These are phyloP conservation scores for Sphagnum tenellum DNA, from an alignment of 225 moss, liverwort and hornwort species.

Conservation along the genomic window DNA sequence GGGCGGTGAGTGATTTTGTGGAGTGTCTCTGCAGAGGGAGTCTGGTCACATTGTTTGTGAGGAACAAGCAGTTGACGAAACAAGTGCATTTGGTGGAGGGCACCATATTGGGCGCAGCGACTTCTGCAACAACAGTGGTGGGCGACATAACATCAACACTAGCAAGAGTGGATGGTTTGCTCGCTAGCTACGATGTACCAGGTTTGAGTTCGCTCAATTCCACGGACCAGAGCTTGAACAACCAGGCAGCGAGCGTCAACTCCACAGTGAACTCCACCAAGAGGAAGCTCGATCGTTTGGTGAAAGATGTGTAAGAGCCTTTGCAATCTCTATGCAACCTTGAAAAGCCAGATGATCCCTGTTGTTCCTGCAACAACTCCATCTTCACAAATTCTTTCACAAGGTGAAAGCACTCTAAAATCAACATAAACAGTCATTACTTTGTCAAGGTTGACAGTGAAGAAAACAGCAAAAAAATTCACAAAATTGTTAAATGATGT, in stretches of 20 bases:
- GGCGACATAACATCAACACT: constrained; percentile 34
- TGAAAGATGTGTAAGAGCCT: constrained; percentile 37
- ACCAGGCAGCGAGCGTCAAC: constrained; percentile 32
- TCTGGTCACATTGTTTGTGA: constrained; percentile 38
- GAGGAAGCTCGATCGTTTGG: constrained; percentile 25
- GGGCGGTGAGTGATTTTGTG: no score
- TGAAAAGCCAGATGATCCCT: no score
- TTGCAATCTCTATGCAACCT: no score
- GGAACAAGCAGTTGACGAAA: constrained; percentile 31
- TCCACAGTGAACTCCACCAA: constrained; percentile 37
- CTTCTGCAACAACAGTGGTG: constrained; percentile 42
- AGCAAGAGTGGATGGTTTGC: constrained; percentile 23
- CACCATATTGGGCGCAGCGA: constrained; percentile 38
- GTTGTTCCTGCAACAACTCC: no score
- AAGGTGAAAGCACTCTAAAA: no score
- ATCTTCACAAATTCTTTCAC: no score
- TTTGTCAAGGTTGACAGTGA: no score
- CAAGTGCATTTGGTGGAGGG: constrained; percentile 43
- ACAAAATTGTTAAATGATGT: no score
- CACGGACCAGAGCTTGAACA: constrained; percentile 26
- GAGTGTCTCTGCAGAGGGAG: constrained; percentile 26
- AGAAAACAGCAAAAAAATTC: no score
- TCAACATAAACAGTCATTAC: no score
- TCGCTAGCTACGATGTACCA: constrained; percentile 32
- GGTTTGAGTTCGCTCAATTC: constrained; percentile 37